Percentiles rank a stretch among this genome's conserved stretches.
phyloP scores from a whole-genome alignment of 2,329 filamentous ascomycete genomes.

The Pestalotiopsis sp. region DNA sequence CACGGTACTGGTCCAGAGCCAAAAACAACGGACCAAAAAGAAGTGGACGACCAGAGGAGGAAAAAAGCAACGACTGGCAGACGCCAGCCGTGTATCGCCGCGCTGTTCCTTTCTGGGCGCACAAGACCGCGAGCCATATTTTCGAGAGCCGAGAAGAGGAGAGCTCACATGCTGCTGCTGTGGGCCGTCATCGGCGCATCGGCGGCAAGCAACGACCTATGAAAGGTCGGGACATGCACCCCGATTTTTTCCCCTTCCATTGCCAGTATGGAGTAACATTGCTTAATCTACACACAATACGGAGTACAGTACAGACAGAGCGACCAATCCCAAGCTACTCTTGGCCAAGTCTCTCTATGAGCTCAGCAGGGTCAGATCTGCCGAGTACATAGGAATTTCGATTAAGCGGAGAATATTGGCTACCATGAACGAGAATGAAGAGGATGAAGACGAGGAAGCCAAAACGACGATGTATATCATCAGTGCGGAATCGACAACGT shows the following conservation, averaged over 20 bases:
- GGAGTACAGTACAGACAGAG: too few species aligned
- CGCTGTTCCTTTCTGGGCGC: not conserved
- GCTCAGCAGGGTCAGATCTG: not conserved
- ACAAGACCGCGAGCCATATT: not conserved
- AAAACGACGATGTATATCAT: not conserved
- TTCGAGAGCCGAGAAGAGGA: not conserved
- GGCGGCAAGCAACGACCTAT: slow-evolving; percentile 41
- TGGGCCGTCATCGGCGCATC: slow-evolving; percentile 23
- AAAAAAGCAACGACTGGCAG: slow-evolving; percentile 2
- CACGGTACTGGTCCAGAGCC: not conserved
- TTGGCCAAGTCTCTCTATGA: not conserved
- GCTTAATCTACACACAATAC: not conserved
- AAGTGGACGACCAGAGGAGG: not conserved
- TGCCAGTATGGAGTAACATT: slow-evolving; percentile 20
- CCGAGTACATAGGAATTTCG: not conserved
- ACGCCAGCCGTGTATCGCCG: slow-evolving; percentile 3
- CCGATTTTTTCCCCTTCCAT: slow-evolving; percentile 23
- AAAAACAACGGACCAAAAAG: not conserved
- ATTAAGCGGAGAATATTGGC: not conserved
- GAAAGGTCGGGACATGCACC: slow-evolving; percentile 36
- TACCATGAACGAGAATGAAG: not conserved
- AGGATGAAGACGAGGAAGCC: not conserved
- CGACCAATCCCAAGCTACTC: not conserved
- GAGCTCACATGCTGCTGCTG: not conserved
- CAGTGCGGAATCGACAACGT: not conserved